Base-by-base conservation (phyloP, 2,329 filamentous ascomycete genomes). In the Phialophora expanda region DNA sequence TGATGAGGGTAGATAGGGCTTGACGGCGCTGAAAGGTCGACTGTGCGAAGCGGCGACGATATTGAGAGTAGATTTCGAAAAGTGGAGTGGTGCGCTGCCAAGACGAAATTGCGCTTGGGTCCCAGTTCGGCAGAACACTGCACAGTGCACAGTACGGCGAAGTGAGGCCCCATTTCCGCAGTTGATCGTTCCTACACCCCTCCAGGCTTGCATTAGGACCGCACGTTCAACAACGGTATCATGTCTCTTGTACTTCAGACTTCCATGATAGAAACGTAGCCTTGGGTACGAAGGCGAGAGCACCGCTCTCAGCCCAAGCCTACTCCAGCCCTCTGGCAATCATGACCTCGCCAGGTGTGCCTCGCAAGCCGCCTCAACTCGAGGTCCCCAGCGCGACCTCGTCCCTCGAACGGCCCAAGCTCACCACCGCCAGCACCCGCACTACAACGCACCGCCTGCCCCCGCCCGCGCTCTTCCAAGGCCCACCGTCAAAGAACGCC, bases 391-490 rank as follows among this genome's bases (percentile, higher is more conserved):
- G 4, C 14, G 8, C 38, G 20, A 11, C 61, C 7, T 50, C 58
- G 32, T 26, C 68, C 11, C 30, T 51, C 17, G 58, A 67, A 26
- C 67, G 64, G 32, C 68, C 62, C 53, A 68, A 70, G 51, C 61
- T 67, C 58, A 64, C 34, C 30, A 61, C 59, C 53, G 41, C 30
- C 20, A 65, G 41, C 1, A 56, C 56, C 3, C 56, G 65, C 41
- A 65, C 67, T 12, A 68, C 69, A 22, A 48, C 82, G 58, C 84
- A 87, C 72, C 85, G 87, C 26, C 83, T 88, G 8, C 87, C 87
- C 34, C 91, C 91, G 24, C 91, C 92, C 0, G 84, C 89, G 2
- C 85, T 96, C 56, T 96, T 96, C 77, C 86, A 93, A 64, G 91
- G 91, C 48, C 88, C 88, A 1, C 91, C 92, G 17, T 96, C 92